These are phyloP conservation scores for Larix kaempferi DNA, from an alignment of 75 land plant genomes.

Conservation along the genomic window DNA sequence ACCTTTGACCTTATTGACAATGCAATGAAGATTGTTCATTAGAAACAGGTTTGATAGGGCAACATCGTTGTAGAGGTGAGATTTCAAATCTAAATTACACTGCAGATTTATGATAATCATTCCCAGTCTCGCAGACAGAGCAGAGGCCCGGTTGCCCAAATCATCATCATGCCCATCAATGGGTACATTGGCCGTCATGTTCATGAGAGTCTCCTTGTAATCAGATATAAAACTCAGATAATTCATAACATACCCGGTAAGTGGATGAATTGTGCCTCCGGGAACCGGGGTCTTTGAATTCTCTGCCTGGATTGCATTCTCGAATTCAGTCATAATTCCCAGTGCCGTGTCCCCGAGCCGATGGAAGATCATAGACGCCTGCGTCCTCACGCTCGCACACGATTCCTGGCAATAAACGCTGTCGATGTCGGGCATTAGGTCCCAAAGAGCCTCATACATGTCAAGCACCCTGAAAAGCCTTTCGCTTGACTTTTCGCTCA, in stretches of 20 bases:
- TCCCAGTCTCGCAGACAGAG: constrained; percentile 41
- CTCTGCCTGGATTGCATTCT: constrained; percentile 15
- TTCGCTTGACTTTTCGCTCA: constrained; percentile 29
- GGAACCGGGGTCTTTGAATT: constrained; percentile 14
- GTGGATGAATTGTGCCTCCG: constrained; percentile 21
- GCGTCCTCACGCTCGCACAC: constrained; percentile 19
- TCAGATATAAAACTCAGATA: constrained; percentile 44
- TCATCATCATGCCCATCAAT: constrained; percentile 1
- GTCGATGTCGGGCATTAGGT: constrained; percentile 47
- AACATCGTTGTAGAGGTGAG: constrained; percentile 41
- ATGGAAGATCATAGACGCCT: not conserved
- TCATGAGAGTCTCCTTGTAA: constrained; percentile 31
- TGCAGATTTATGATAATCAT: constrained; percentile 55
- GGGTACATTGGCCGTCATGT: constrained; percentile 33
- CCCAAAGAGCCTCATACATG: constrained; percentile 50
- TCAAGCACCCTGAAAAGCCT: constrained; percentile 56
- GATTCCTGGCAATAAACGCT: constrained; percentile 37
- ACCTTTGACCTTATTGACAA: constrained; percentile 37
- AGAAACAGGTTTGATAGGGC: constrained; percentile 52
- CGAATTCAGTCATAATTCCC: constrained; percentile 18
- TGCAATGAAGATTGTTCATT: constrained; percentile 65
- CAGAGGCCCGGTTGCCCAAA: constrained; percentile 29
- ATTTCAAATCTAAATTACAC: constrained; percentile 57
- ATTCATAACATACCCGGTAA: constrained; percentile 29
- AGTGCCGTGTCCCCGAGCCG: constrained; percentile 19